These are phyloP conservation scores for Aurifilum marmelostoma DNA, from an alignment of 2,329 filamentous ascomycete genomes.

Conservation along the genomic window DNA sequence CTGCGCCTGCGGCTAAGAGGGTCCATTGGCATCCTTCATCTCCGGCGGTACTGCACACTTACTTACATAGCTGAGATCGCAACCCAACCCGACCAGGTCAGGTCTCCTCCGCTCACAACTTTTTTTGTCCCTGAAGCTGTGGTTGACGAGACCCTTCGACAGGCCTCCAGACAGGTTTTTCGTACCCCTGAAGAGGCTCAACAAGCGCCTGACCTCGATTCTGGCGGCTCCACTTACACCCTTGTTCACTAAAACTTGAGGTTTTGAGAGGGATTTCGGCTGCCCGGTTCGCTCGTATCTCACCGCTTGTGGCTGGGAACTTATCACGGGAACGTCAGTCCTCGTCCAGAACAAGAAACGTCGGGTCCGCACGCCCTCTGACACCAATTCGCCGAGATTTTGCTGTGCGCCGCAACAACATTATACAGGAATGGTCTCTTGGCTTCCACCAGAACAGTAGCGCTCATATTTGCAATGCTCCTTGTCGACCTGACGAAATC, in stretches of 20 bases:
- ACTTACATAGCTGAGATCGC: conserved; percentile 4
- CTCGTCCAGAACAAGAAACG: conserved; percentile 3
- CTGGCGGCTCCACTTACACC: conserved; percentile 25
- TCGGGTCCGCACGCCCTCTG: neutral
- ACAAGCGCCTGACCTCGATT: conserved; percentile 17
- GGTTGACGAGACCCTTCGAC: conserved; percentile 16
- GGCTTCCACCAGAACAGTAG: neutral
- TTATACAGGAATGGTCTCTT: neutral
- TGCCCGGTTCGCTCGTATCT: conserved; percentile 25
- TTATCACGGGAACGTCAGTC: conserved; percentile 26
- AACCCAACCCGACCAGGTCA: conserved; percentile 3
- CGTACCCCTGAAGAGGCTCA: conserved; percentile 20
- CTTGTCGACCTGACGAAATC: conserved; percentile 1
- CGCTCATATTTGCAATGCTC: conserved; percentile 6
- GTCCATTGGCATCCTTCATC: conserved; percentile 28
- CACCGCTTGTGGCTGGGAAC: conserved; percentile 30
- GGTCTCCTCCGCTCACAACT: conserved; percentile 9
- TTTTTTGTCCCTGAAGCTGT: neutral
- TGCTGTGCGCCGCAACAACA: neutral
- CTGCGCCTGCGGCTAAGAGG: conserved; percentile 29
- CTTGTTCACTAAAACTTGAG: conserved; percentile 24
- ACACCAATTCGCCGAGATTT: neutral
- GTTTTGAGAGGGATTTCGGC: conserved; percentile 19
- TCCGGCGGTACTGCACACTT: conserved; percentile 12
- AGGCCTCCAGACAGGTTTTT: conserved; percentile 13